Evolutionary conservation across 108 stramenopile species (phyloP).

Genomic region (Skeletonema costatum): DNA sequence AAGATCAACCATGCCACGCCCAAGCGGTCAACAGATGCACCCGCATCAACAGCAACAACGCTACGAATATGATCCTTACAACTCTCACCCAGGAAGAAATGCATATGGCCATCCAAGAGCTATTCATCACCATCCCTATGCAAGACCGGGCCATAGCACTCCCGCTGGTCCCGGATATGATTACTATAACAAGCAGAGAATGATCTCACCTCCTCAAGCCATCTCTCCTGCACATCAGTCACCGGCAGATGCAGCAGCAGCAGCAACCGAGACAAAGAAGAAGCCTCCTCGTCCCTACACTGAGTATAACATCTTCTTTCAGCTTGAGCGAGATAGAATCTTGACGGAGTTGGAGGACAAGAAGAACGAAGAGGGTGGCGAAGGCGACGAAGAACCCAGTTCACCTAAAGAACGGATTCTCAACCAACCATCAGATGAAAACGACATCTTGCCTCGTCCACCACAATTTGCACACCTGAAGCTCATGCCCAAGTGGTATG

Average conservation of each 20-base stretch:
- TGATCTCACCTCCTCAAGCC: not conserved
- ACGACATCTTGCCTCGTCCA: conserved; percentile 46
- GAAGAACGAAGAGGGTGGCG: conserved; percentile 4
- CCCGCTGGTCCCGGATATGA: not conserved
- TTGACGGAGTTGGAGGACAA: conserved; percentile 31
- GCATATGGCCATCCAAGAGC: not conserved
- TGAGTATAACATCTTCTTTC: conserved; percentile 50
- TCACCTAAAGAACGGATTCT: not conserved
- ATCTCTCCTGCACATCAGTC: not conserved
- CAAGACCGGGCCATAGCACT: not conserved
- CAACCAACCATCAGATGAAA: conserved; percentile 38
- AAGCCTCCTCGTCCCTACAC: conserved; percentile 46
- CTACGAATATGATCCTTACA: not conserved
- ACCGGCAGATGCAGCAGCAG: not conserved
- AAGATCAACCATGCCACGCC: not conserved
- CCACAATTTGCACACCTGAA: conserved; percentile 36
- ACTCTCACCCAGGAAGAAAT: not conserved
- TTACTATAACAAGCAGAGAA: not conserved
- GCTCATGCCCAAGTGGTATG: conserved; percentile 34
- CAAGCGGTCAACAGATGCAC: not conserved
- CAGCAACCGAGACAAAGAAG: conserved; percentile 4
- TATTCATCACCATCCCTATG: not conserved
- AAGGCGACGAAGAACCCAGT: not conserved
- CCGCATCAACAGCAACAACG: not conserved
- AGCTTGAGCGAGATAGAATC: conserved; percentile 41